Base-by-base conservation (phyloP, 768 basidiomycete genomes). In the Cystobasidium onofrii region DNA sequence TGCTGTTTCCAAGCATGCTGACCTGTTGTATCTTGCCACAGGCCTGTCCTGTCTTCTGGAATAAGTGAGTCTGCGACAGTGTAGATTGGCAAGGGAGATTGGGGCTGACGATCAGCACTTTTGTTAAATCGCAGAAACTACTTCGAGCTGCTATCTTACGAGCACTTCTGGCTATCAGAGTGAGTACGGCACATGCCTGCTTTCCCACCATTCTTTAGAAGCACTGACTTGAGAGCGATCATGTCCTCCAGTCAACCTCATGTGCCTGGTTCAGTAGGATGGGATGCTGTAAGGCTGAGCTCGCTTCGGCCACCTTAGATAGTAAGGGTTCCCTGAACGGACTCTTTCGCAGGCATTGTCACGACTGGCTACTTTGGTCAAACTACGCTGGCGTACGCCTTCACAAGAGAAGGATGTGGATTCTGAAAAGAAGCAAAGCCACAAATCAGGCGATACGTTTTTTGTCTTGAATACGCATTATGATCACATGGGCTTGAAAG, bases 391-490 rank as follows among this genome's bases (percentile, higher is more conserved):
- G 46, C 65, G 44, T 41, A 41, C 41, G 3, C 65, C 50, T 9
- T 7, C 39, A 7, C 65, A 41, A 4, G 63, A 31, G 17, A 29
- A 39, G 23, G 57, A 29, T 10, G 34, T 29, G 2, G 27, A 43
- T 3, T 6, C 63, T 39, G 63, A 44, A 39, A 64, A 64, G 63
- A 44, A 27, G 63, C 57, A n/a, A n/a, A n/a, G n/a, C n/a, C n/a
- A 61, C 25, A 33, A 61, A 15, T 15, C 15, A 18, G 61, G 36
- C 15, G 60, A 74, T 0, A 73, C 79, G 12, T 33, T 81, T 3
- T 76, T 80, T 67, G 77, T 81, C 29, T 67, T 79, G 33, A 80
- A 80, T 66, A 82, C 81, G 25, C 82, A 82, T 64, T 82, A 79
- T 57, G 82, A 82, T 67, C 78, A 82, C 74, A 60, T 57, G n/a